Evolutionary conservation across 257 asterid species (phyloP).

Genomic region (Solanum chiquidenum): DNA sequence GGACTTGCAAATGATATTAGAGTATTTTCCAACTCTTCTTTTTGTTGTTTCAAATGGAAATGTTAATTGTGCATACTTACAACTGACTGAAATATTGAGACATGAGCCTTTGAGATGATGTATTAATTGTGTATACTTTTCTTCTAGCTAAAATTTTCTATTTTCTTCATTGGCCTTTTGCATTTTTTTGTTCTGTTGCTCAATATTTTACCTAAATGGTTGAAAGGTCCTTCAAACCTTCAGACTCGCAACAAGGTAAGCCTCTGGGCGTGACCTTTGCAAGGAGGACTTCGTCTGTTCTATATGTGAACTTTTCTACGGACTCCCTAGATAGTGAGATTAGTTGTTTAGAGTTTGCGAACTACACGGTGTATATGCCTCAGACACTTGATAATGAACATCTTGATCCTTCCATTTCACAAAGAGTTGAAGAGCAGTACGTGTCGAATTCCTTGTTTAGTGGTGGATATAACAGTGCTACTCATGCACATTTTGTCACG

Average conservation of each 20-base stretch:
- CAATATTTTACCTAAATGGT: constrained; percentile 26
- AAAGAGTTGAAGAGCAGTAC: constrained; percentile 80
- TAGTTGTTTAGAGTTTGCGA: constrained; percentile 45
- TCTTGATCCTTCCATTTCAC: constrained; percentile 69
- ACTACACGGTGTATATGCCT: constrained; percentile 80
- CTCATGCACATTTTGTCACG: constrained; percentile 57
- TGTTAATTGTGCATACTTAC: neutral
- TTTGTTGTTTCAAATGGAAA: neutral
- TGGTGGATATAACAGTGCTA: constrained; percentile 69
- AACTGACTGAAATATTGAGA: neutral
- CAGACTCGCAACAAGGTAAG: constrained; percentile 34
- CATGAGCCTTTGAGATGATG: neutral
- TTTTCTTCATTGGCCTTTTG: neutral
- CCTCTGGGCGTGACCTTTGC: constrained; percentile 52
- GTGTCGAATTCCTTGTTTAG: constrained; percentile 79
- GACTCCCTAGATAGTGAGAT: constrained; percentile 84
- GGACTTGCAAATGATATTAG: neutral
- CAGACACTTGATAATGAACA: constrained; percentile 94
- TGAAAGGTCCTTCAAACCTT: constrained; percentile 39
- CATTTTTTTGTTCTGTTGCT: constrained; percentile 29
- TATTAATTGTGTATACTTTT: neutral
- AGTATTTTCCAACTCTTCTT: neutral
- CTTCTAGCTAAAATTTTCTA: neutral
- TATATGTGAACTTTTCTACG: constrained; percentile 72
- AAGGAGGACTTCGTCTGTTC: constrained; percentile 66